Evolutionary conservation across 2,329 filamentous ascomycete genomes (phyloP), one percentile per base, ranked within the genome.

Genomic region (Sclerotinia minor): DNA sequence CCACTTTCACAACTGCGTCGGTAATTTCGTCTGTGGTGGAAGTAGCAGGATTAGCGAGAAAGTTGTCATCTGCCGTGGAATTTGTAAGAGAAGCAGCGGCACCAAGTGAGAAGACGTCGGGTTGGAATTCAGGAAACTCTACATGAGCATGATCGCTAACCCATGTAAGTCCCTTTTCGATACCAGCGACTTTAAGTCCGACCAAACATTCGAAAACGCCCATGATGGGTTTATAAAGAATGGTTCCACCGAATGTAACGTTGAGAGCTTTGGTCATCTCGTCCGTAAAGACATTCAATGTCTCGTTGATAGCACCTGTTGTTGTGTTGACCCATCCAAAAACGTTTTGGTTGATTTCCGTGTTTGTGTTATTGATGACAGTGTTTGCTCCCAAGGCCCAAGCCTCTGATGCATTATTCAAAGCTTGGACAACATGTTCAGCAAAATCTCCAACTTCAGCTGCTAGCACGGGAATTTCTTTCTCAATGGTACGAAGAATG

Each of bases 91-190:
- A 85, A 57, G 84, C 83, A 44, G 87, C 81, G 67, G 94, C 91
- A 53, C 94, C 93, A 65, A 89, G 81, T 68, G 92, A 94, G 80
- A 98, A 96, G 1, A 91, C 91, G 77, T 97, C 85, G 74, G 92
- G 89, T 35, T 87, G 83, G 69, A 98, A 88, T 65, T 86, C 79
- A 0, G 95, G 95, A 73, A 99, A 90, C 69, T 87, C 82, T 73
- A 99, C 85, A 70, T 95, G 86, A 4, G 95, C 92, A 77, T 98
- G 82, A 72, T 98, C 89, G 74, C 91, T 87, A 15, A 97, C 91
- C 94, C 94, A 99, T 0, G 92, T 96, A n/a, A 98, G 83, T 17
- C 91, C 95, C 76, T 91, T 89, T 78, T 98, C 87, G 72, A 99
- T 87, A 29, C 88, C 86, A 72, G 91, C 87, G 71, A 98, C 84